Base-by-base conservation (phyloP, 495 filamentous ascomycete species). In the Penicillium silybi region DNA sequence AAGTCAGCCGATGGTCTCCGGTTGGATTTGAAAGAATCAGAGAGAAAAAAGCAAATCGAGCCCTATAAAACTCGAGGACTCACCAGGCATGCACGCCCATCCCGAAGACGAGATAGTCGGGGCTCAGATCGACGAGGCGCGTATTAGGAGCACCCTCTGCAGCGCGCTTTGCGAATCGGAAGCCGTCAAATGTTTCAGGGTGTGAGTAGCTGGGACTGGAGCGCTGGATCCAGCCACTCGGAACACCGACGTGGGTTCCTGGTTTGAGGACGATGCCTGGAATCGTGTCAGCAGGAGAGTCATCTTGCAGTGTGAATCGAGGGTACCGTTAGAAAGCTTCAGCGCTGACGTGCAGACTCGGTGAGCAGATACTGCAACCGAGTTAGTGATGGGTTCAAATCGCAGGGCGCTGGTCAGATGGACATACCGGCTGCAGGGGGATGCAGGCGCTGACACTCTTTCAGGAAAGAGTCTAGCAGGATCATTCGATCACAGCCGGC, bases 31-130 rank as follows among this genome's bases (percentile, higher is more conserved):
- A 61, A 64, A 41, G 13, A 34, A 9, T 37, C n/a, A n/a, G n/a
- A n/a, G 17, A 42, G 34, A 48, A 11, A 37, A 20, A 43, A 25
- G 10, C 15, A 41, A 29, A 32, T 13, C 19, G 29, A 15, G 9
- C 37, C 15, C 29, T n/a, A 46, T 41, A 16, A 41, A 22, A 19
- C 18, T 27, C 34, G 17, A 34, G 26, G 16, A 54, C 58, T 47
- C 35, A 64, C 58, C 62, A 64, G 35, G 56, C 55, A 54, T 64
- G 56, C 22, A 57, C 58, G 6, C 58, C 63, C 59, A 66, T 66
- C 9, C 60, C 60, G 35, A 66, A 66, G 10, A 61, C 57, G 16
- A 66, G 52, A 49, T 63, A 66, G n/a, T 56, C 57, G 32, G 60
- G 54, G 42, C 63, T 61, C 41, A 63, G 41, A 18, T 63, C 61